phyloP scores from a whole-genome alignment of 2,329 filamentous ascomycete species.

The Monilinia fructigena region DNA sequence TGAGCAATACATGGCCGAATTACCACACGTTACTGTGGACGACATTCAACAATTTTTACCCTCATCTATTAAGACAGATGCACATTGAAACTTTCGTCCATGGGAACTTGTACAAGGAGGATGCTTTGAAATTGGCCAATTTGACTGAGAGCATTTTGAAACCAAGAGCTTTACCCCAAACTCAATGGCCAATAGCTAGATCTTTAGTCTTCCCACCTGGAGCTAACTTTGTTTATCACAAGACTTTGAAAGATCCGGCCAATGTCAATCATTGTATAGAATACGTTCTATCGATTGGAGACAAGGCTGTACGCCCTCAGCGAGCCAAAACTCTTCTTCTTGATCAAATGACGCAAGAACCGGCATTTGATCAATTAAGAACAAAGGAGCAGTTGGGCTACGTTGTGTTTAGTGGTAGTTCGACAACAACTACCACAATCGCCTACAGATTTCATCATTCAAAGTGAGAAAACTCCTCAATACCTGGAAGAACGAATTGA shows the following conservation, averaged over 20 bases:
- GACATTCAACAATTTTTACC: conserved; percentile 78
- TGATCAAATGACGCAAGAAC: conserved; percentile 88
- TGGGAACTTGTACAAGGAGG: conserved; percentile 92
- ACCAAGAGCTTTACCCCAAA: conserved; percentile 68
- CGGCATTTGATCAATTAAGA: conserved; percentile 87
- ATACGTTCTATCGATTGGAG: conserved; percentile 70
- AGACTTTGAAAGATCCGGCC: conserved; percentile 76
- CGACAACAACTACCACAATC: conserved; percentile 71
- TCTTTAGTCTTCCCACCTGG: conserved; percentile 76
- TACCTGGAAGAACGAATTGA: conserved; percentile 90
- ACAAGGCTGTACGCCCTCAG: conserved; percentile 63
- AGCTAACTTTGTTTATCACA: conserved; percentile 80
- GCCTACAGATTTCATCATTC: conserved; percentile 88
- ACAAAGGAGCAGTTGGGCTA: conserved; percentile 98
- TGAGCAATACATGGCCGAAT: conserved; percentile 74
- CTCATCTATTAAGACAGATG: conserved; percentile 76
- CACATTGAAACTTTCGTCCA: conserved; percentile 87
- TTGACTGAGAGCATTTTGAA: conserved; percentile 76
- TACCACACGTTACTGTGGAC: conserved; percentile 70
- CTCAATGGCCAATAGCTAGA: conserved; percentile 77
- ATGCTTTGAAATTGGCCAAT: conserved; percentile 80
- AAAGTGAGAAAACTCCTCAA: conserved; percentile 81
- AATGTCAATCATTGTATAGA: conserved; percentile 89
- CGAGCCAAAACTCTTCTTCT: conserved; percentile 78
- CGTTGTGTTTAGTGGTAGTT: conserved; percentile 82